Percentiles rank a stretch among this genome's conserved stretches.
These are phyloP conservation scores for Oryza brachyantha DNA, from an alignment of 176 grass and related monocot species.

Conservation along the genomic window DNA sequence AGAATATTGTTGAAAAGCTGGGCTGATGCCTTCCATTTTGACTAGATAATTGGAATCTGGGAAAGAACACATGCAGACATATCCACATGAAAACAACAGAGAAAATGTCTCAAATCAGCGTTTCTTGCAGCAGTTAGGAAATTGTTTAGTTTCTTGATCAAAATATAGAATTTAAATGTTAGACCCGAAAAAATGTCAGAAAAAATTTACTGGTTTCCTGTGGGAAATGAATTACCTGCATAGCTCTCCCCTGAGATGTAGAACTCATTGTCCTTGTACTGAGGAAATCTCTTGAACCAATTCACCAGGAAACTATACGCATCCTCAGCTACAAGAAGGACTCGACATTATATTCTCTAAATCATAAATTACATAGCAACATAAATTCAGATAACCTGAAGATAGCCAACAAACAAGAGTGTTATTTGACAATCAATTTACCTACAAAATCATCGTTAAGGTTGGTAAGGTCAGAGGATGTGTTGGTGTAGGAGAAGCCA, in stretches of 20 bases:
- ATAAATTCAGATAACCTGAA: not conserved
- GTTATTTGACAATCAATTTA: conserved; percentile 10
- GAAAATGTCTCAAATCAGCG: not conserved
- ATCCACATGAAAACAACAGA: not conserved
- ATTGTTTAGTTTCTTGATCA: not conserved
- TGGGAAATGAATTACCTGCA: conserved; percentile 47
- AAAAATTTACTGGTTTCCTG: not conserved
- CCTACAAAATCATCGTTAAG: conserved; percentile 66
- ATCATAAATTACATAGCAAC: not conserved
- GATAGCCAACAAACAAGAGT: not conserved
- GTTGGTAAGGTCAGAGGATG: conserved; percentile 55
- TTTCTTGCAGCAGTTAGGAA: not conserved
- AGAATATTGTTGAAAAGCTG: not conserved
- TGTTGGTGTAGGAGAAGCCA: conserved; percentile 90
- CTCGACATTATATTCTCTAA: not conserved
- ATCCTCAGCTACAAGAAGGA: conserved; percentile 51
- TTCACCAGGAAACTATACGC: conserved; percentile 58
- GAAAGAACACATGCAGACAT: not conserved
- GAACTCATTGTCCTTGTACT: conserved; percentile 61
- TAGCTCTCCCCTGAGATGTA: conserved; percentile 86
- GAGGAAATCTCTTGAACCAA: conserved; percentile 63
- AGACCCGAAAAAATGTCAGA: not conserved
- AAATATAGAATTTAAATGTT: not conserved
- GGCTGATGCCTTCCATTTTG: conserved; percentile 5
- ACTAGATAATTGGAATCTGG: conserved; percentile 4